Evolutionary conservation across 768 basidiomycete genomes (phyloP).

Genomic region (Lyophyllum shimeji): DNA sequence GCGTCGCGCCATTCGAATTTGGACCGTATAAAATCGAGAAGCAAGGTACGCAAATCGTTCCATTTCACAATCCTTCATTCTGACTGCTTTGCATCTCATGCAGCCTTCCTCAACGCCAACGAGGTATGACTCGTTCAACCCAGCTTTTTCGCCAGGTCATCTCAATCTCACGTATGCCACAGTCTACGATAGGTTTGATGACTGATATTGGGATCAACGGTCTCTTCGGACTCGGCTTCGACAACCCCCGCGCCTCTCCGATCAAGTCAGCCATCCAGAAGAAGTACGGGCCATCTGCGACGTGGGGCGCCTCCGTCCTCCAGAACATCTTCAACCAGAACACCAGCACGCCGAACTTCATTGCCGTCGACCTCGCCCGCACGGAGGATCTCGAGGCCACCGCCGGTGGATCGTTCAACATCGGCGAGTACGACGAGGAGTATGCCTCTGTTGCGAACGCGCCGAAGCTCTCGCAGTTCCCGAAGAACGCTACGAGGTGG

Average conservation of each 20-base stretch:
- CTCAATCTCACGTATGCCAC: neutral
- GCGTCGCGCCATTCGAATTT: constrained; percentile 29
- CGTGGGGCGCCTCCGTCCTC: constrained; percentile 35
- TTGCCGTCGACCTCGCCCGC: constrained; percentile 42
- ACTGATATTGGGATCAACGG: constrained; percentile 29
- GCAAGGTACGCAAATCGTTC: constrained; percentile 16
- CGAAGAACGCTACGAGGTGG: constrained; percentile 36
- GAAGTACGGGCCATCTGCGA: constrained; percentile 23
- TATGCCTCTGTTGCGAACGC: constrained; percentile 28
- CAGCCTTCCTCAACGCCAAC: constrained; percentile 32
- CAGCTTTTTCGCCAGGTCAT: neutral
- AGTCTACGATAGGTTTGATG: constrained; percentile 12
- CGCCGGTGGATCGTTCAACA: constrained; percentile 38
- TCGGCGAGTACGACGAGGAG: constrained; percentile 40
- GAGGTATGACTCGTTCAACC: neutral
- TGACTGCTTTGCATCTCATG: neutral
- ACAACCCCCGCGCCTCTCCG: constrained; percentile 25
- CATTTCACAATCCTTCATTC: neutral
- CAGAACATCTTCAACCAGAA: constrained; percentile 38
- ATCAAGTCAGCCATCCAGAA: constrained; percentile 26
- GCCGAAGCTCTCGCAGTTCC: constrained; percentile 33
- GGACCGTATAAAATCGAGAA: constrained; percentile 26
- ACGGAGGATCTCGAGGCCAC: constrained; percentile 39
- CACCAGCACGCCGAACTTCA: constrained; percentile 32
- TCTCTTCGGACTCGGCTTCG: constrained; percentile 34